Evolutionary conservation across 164 flowering plant species (phyloP), one percentile per base, ranked within the genome.

Genomic region (Cinnamomum micranthum): DNA sequence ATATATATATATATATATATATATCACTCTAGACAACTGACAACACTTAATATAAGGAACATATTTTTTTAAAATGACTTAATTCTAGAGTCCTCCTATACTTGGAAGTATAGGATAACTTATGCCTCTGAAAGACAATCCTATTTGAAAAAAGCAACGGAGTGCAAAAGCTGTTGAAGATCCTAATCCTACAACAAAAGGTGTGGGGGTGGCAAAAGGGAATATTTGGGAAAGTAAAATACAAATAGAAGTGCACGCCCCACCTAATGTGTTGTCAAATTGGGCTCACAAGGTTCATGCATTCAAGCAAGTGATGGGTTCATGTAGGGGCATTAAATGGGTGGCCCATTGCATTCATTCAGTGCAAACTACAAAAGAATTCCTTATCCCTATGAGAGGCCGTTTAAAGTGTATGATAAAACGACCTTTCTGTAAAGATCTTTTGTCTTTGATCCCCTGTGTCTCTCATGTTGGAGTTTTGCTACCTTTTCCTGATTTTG

Each of bases 331-430:
- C 28, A 31, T 31, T n/a, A 35, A 19, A 11, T 27, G n/a, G 33
- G 69, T 66, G 69, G 69, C 69, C 69, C 69, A 66, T 31, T 31
- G 10, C 69, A 28, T 27, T 31, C 69, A 66, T 66, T 35, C 47
- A 4, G n/a, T 13, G 33, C 69, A 66, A 66, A 31, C 69, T 66
- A 66, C 47, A 66, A 27, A 66, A 31, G 20, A 27, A 27, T 28
- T 31, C 69, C 47, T 27, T 6, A 31, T 27, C 47, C 47, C 33
- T 23, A 13, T 4, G 69, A 66, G 14, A 66, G 22, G 47, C 6
- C 47, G 28, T 55, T 19, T 55, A 55, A 55, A 55, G 60, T 55
- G 6, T 15, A 55, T 55, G 60, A 55, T 55, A 55, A 55, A 20
- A 55, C 60, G 20, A 31, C 69, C 28, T 66, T 66, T 31, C 17